A percentile compares a stretch with the other conserved stretches of the same genome.
Conservation (phyloP, 148 eudicot species). For the Vaccinium corymbosum region DNA sequence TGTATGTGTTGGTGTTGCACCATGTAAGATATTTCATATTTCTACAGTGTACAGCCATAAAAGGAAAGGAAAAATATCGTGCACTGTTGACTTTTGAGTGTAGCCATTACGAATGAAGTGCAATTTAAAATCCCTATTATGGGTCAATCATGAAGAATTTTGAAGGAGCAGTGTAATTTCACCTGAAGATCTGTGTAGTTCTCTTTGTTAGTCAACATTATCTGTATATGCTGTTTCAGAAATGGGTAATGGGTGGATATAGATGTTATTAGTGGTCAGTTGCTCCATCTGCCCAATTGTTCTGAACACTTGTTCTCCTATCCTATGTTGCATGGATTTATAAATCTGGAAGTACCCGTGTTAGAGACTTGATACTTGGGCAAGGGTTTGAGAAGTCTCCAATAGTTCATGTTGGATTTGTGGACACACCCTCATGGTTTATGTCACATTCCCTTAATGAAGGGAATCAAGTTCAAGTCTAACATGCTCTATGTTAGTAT, state of each 20-base stretch:
- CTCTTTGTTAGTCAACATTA: neutral
- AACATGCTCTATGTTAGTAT: neutral
- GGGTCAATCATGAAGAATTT: neutral
- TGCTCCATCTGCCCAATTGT: neutral
- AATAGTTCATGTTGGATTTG: neutral
- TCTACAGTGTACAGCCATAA: neutral
- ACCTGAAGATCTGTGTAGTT: neutral
- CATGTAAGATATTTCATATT: neutral
- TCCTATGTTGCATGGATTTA: neutral
- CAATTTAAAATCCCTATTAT: neutral
- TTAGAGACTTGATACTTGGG: neutral
- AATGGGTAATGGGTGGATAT: neutral
- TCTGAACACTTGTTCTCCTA: neutral
- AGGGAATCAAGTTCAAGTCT: neutral
- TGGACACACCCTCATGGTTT: too few relatives aligned
- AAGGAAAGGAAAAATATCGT: neutral
- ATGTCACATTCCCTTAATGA: too few relatives aligned
- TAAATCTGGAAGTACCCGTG: too few relatives aligned
- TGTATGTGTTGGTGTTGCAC: neutral
- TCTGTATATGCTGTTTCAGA: constrained; percentile 9
- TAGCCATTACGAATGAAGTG: neutral
- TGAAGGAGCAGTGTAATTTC: neutral
- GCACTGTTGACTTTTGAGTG: neutral
- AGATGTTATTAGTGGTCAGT: constrained; percentile 3
- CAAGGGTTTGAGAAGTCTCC: neutral